Evolutionary conservation across 1,284 basidiomycete genomes (phyloP), one percentile per base, ranked within the genome.

Genomic region (Flammula alnicola): DNA sequence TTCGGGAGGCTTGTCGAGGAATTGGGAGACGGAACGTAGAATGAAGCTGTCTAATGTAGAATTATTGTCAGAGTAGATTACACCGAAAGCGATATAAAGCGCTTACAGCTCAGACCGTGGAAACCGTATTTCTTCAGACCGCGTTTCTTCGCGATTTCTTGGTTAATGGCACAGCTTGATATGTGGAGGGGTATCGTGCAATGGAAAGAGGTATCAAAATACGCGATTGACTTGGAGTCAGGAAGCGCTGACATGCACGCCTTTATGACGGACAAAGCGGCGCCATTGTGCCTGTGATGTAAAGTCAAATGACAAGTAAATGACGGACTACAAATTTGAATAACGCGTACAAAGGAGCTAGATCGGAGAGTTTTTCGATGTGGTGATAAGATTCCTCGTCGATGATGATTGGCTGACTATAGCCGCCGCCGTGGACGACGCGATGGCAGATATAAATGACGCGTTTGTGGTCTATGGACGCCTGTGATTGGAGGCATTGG

Each of bases 181-280:
- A 93, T 83, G 59, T 91, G 84, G 4, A 71, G 62, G 0, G 90
- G 88, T 11, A 95, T 80, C 6, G 87, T 80, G 37, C 77, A 77
- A 64, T 95, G 93, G 71, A 95, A 95, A 4, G 89, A 77, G 0
- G 91, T 92, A 67, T 95, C 93, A 64, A 95, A 95, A 61, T 82
- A 88, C 0, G 85, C 85, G 48, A 88, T 78, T 1, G 84, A 85
- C 30, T 71, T 73, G 3, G 85, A 74, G 12, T 80, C 64, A 0
- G 89, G 88, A 4, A 95, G 74, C 1, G 74, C 73, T 5, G 79
- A 67, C 11, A 90, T 74, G 60, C 84, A 88, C 1, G 81, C 74
- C 57, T 78, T 67, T 59, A 86, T 83, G 31, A 87, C 80, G 1
- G 79, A 77, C 3, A 86, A 71, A 0, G 84, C 80, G 4, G 80